phyloP scores from a whole-genome alignment of 2,329 filamentous ascomycete genomes.

The Aspergillus oerlinghausenensis region DNA sequence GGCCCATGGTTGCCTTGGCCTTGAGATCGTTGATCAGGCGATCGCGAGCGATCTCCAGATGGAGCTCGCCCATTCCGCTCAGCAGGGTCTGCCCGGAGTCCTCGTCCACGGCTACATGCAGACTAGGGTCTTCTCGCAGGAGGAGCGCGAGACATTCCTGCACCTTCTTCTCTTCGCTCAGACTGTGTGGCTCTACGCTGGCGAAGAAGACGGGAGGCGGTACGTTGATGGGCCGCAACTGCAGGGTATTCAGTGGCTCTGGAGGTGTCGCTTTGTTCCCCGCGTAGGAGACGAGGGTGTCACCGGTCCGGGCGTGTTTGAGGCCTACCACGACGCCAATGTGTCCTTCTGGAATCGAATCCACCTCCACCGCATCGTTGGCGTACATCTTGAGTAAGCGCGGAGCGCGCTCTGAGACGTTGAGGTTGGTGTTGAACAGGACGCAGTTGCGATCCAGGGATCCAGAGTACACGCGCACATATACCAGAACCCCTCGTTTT shows the following conservation, averaged over 20 bases:
- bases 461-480: constrained; percentile 87
- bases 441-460: constrained; percentile 66
- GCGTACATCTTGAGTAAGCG: constrained; percentile 87
- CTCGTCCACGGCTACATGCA: constrained; percentile 77
- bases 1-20: constrained; percentile 76
- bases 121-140: constrained; percentile 85
- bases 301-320: constrained; percentile 87
- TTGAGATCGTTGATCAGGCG: constrained; percentile 85
- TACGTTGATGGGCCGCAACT: constrained; percentile 81
- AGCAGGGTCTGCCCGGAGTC: constrained; percentile 91
- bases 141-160: constrained; percentile 71
- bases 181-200: constrained; percentile 77
- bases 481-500: constrained; percentile 81
- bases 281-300: constrained; percentile 76
- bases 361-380: constrained; percentile 77
- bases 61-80: constrained; percentile 93
- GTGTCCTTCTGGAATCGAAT: constrained; percentile 75
- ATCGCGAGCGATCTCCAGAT: constrained; percentile 88
- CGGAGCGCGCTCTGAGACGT: constrained; percentile 72
- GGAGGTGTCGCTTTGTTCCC: constrained; percentile 62
- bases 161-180: constrained; percentile 74
- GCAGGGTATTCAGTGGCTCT: constrained; percentile 65
- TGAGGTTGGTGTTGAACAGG: constrained; percentile 83
- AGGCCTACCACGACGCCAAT: constrained; percentile 91
- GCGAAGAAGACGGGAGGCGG: constrained; percentile 95